These are phyloP conservation scores for Kokia cookei DNA, from an alignment of 441 rosid species.

Conservation along the genomic window DNA sequence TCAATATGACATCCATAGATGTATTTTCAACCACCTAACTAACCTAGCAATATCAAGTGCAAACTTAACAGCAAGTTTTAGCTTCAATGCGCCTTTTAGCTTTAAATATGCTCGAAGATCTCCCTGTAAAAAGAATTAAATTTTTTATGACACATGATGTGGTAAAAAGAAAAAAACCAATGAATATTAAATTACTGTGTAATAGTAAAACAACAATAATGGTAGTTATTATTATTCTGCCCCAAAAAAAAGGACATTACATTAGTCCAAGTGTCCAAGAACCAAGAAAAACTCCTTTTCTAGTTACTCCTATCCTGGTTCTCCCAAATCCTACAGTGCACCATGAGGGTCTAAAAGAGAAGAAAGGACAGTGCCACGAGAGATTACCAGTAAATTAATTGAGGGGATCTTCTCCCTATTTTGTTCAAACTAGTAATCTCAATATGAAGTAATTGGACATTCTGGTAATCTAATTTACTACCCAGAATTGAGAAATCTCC, in stretches of 20 bases:
- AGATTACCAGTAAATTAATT: not conserved
- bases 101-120: constrained; percentile 68
- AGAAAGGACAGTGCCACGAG: not conserved
- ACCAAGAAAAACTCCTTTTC: not conserved
- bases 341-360: not conserved
- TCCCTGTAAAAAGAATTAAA: constrained; percentile 38
- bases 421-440: not conserved
- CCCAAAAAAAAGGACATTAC: not conserved
- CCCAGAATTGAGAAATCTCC: not conserved
- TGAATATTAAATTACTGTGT: not conserved
- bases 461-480: not conserved
- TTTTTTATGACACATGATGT: not conserved
- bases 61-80: constrained; percentile 57
- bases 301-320: not conserved
- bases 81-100: constrained; percentile 48
- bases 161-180: not conserved
- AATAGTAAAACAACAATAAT: not conserved
- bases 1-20: not conserved
- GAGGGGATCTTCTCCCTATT: not conserved
- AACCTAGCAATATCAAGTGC: constrained; percentile 82
- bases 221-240: not conserved
- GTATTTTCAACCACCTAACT: constrained; percentile 9
- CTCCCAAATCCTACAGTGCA: not conserved
- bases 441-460: not conserved
- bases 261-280: not conserved